phyloP scores from a whole-genome alignment of 768 basidiomycete genomes.

The Leccinum fibrillosum region DNA sequence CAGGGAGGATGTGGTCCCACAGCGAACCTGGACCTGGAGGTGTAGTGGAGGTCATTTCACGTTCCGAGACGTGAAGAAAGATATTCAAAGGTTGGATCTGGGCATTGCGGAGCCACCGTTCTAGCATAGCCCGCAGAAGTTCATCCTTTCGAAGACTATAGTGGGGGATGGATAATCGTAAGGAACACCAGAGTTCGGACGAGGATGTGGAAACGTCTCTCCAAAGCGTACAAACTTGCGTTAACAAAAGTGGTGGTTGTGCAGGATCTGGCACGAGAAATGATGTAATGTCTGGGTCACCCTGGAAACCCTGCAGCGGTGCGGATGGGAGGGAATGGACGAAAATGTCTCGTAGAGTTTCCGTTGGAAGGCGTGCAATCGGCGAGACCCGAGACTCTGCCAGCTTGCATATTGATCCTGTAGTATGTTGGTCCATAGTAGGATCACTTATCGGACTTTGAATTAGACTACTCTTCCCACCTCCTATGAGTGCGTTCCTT shows the following conservation, averaged over 20 bases:
- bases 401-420: background rate
- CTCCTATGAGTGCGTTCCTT: background rate
- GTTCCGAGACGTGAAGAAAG: background rate
- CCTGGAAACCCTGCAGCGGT: background rate
- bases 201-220: background rate
- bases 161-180: background rate
- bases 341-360: background rate
- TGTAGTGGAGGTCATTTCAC: background rate
- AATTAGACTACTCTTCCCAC: no score
- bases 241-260: background rate
- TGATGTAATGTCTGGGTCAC: background rate
- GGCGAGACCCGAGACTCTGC: background rate
- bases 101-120: background rate
- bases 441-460: no score
- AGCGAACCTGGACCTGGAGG: background rate
- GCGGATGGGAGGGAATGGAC: background rate
- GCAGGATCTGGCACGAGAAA: background rate
- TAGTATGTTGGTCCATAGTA: no score
- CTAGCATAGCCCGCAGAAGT: background rate
- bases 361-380: background rate
- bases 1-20: background rate
- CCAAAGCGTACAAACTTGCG: background rate
- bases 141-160: background rate
- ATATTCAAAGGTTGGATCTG: background rate
- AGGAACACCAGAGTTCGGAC: slow-evolving; percentile 1